Evolutionary conservation across 768 basidiomycete genomes (phyloP), one percentile per base, ranked within the genome.

Genomic region (Lepiota venenata): DNA sequence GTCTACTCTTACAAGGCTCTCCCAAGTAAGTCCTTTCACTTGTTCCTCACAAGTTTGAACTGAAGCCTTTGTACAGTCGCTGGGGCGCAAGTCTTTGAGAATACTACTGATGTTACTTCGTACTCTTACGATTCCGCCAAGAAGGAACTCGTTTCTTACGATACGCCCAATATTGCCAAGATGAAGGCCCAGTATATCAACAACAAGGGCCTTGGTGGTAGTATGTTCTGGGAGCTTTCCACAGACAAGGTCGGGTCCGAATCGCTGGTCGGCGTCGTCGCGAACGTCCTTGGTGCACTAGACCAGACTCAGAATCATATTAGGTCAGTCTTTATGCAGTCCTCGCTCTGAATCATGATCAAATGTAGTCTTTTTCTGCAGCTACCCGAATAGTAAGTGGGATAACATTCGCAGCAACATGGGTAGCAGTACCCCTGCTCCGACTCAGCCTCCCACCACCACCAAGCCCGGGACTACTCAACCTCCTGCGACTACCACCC

Each of bases 221-320:
- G 82, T 47, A 87, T 88, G 86, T 87, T 83, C 70, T 88, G 87
- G 86, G 85, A 85, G 78, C 73, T 85, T 6, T 85, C 81, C 12
- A 80, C 77, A 3, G 85, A 87, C 64, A 84, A 82, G 64, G 70
- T 71, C 22, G 84, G 81, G 20, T 55, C 76, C 1, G 70, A 73
- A n/a, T 87, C 85, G 4, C 76, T 89, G 18, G 80, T 89, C 9
- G 68, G 69, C 16, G 77, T 77, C 9, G 74, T 75, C 22, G 77
- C 71, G 1, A 60, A 61, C 51, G 71, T 74, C 14, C 71, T 85
- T 21, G 82, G 84, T 2, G 52, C 63, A 22, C 74, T 88, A 22
- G 85, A 88, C 58, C 73, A 75, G 60, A 87, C 85, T 0, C 68
- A 75, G 68, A 87, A 88, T 62, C 85, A 87, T 55, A 78, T 87